Evolutionary conservation across 176 grass and related monocot genomes (phyloP), one percentile per base, ranked within the genome.

Genomic region (Juncus effusus): DNA sequence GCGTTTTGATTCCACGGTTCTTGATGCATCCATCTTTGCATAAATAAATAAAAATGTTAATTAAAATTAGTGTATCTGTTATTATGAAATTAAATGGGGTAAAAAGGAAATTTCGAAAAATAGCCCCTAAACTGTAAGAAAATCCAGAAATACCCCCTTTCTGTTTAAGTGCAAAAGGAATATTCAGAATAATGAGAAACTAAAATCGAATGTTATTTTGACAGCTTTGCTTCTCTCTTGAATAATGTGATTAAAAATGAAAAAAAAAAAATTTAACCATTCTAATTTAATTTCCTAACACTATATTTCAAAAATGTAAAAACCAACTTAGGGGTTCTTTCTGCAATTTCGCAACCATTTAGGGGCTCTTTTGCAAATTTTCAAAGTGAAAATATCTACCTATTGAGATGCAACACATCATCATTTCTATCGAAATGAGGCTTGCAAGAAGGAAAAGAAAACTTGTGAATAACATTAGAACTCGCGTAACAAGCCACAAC

Each of bases 1-100:
- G 88, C 77, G 56, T 88, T 77, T 72, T 63, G 70, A 59, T 89
- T 97, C 93, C 93, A 97, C 59, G 93, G 93, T 72, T 97, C 82
- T 67, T 47, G 77, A 86, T 80, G 88, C 63, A 97, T 73, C 88
- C 76, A 89, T 82, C 93, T 96, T 77, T 53, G 47, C 49, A 42
- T 37, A 71, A 37, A 57, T 3, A 63, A 56, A 51, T 3, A 12
- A 12, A 52, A 57, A 78, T 41, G 3, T 3, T 9, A n/a, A 7
- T 5, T 28, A 52, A 59, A 19, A 42, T 16, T 10, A n/a, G 16
- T 40, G 38, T 28, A 28, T 28, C 19, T 28, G 19, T 28, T 28
- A 28, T 28, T 28, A 28, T 28, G 19, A 28, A 28, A 28, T 28
- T 28, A 28, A 28, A 28, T 28, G 19, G 19, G 19, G 19, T 28